These are phyloP conservation scores for Myxozyma sirexii DNA, from an alignment of 805 yeast genomes.

Conservation along the genomic window DNA sequence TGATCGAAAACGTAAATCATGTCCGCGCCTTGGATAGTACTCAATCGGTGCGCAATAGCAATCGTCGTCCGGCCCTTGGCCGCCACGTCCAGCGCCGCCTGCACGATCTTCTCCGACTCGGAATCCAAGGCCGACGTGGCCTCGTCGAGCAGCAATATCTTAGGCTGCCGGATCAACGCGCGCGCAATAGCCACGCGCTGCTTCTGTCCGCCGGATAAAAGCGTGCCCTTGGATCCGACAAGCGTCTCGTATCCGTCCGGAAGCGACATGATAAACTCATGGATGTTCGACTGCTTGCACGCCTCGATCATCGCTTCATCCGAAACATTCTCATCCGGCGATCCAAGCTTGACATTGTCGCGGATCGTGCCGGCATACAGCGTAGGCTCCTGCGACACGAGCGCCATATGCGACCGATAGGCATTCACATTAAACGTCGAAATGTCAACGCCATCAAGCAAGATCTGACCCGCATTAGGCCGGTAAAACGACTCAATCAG, in stretches of 20 bases:
- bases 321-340: constrained; percentile 39
- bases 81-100: constrained; percentile 60
- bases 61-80: constrained; percentile 66
- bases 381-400: constrained; percentile 62
- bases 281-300: constrained; percentile 56
- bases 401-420: constrained; percentile 56
- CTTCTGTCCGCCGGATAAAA: constrained; percentile 66
- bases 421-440: constrained; percentile 52
- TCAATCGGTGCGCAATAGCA: constrained; percentile 75
- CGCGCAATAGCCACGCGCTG: constrained; percentile 68
- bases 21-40: constrained; percentile 58
- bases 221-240: constrained; percentile 52
- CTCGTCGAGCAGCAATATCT: constrained; percentile 60
- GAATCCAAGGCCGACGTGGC: constrained; percentile 58
- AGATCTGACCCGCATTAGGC: constrained; percentile 52
- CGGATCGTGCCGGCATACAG: constrained; percentile 78
- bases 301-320: constrained; percentile 49
- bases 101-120: constrained; percentile 69
- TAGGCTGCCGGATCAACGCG: constrained; percentile 60
- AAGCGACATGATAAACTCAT: constrained; percentile 52
- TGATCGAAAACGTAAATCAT: constrained; percentile 54
- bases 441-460: constrained; percentile 57
- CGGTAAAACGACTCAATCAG: constrained; percentile 58
- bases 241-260: constrained; percentile 58
- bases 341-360: constrained; percentile 64